Percentiles rank a stretch among this genome's conserved stretches.
Evolutionary conservation across 1,284 basidiomycete genomes (phyloP).

Genomic region (Puccinia polysora): DNA sequence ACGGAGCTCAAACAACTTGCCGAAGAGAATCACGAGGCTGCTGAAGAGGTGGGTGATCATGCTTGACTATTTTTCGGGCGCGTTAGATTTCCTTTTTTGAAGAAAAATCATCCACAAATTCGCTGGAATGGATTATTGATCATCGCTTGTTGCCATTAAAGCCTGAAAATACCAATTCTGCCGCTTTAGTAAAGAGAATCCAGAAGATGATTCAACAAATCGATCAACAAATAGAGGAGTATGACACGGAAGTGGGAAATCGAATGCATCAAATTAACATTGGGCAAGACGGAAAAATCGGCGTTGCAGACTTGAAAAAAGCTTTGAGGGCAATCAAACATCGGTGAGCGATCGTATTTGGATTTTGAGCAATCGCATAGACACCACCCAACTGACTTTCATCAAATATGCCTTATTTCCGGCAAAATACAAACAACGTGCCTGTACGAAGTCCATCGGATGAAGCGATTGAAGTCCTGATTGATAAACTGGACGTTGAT

Average conservation of each 20-base stretch:
- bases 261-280: constrained; percentile 91
- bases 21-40: constrained; percentile 82
- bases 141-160: constrained; percentile 4
- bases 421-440: no score
- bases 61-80: constrained; percentile 2
- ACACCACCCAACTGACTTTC: no score
- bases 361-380: no score
- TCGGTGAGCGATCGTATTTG: constrained; percentile 47
- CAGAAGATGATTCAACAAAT: constrained; percentile 93
- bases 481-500: constrained; percentile 92
- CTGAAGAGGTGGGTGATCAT: constrained; percentile 26
- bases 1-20: constrained; percentile 82
- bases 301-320: constrained; percentile 80
- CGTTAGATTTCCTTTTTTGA: constrained; percentile 23
- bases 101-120: constrained; percentile 50
- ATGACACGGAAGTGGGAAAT: constrained; percentile 73
- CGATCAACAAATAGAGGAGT: constrained; percentile 84
- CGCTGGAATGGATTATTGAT: constrained; percentile 49
- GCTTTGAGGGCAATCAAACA: constrained; percentile 92
- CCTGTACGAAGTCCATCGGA: constrained; percentile 65
- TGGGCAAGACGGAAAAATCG: constrained; percentile 85
- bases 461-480: constrained; percentile 78
- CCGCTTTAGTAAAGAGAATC: constrained; percentile 85
- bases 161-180: constrained; percentile 52
- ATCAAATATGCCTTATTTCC: no score